Evolutionary conservation across 345 rosid genomes (phyloP).

Genomic region (Rhodomyrtus tomentosa): DNA sequence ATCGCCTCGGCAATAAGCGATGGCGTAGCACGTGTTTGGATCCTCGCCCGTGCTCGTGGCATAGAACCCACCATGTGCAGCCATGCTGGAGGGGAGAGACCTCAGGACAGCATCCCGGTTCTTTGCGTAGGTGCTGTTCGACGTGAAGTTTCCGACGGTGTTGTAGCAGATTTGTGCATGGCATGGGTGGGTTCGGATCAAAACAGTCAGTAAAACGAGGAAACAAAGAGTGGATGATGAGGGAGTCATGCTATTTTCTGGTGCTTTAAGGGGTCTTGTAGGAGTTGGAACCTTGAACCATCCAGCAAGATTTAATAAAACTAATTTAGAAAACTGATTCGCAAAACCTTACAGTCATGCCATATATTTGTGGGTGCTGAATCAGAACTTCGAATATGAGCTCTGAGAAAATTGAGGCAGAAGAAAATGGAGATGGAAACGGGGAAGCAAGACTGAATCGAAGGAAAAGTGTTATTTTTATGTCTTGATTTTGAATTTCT

Average conservation of each 20-base stretch:
- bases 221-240: neutral
- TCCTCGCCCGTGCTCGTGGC: neutral
- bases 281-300: too few relatives aligned
- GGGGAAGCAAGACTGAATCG: neutral
- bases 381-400: neutral
- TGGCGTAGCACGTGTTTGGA: slow-evolving; percentile 6
- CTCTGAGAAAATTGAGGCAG: neutral
- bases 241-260: neutral
- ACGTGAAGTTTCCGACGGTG: neutral
- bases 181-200: neutral
- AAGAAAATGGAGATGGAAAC: neutral
- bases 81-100: slow-evolving; percentile 1
- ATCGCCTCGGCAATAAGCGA: slow-evolving; percentile 24
- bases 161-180: neutral
- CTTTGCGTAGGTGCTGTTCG: slow-evolving; percentile 4
- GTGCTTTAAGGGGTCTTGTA: neutral
- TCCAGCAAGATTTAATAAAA: too few relatives aligned
- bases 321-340: too few relatives aligned
- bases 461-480: too few relatives aligned
- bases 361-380: neutral
- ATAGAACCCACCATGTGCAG: slow-evolving; percentile 1
- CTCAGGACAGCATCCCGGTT: slow-evolving; percentile 9
- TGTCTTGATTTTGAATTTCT: too few relatives aligned
- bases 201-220: neutral
- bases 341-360: too few relatives aligned